Evolutionary conservation across 257 asterid species (phyloP), one percentile per base, ranked within the genome.

Genomic region (Forsythia viridissima): DNA sequence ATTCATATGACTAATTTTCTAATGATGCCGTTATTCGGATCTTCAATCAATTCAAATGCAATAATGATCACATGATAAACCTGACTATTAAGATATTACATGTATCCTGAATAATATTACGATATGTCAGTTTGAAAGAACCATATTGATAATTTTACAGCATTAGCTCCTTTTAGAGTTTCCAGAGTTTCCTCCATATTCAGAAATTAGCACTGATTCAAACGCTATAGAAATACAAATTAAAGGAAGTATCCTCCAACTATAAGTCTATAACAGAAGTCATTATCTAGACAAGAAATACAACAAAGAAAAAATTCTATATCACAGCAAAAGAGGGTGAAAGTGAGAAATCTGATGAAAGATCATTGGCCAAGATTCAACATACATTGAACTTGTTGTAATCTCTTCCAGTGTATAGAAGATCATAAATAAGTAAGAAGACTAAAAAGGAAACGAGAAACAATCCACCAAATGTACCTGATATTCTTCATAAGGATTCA

Each of bases 401-500:
- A 38, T 51, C 46, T 38, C 24, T 11, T 70, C 52, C 76, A 24
- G 51, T 46, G 44, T 30, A 72, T 39, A 68, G 44, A 69, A 69
- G 43, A 65, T 74, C 36, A 48, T 55, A 21, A 78, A 43, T 74
- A 72, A 72, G 69, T 57, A 74, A 71, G 55, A 69, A 63, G 34
- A 59, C 71, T 39, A 24, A 65, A 68, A 84, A 76, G n/a, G 10
- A 9, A 79, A 73, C 6, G 34, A 30, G 34, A 30, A 61, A 79
- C 5, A 44, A 5, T 16, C 42, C 69, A 24, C 46, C 59, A 76
- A 76, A 41, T 68, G 63, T 85, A 95, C 99, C 99, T 95, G 99
- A 84, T 91, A 95, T 85, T 95, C 98, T 88, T 95, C 99, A 66
- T 93, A 95, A 30, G 98, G 97, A 81, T 91, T 93, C 88, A 95